Conservation (phyloP, 306 rosid genomes). For the Alnus glutinosa region DNA sequence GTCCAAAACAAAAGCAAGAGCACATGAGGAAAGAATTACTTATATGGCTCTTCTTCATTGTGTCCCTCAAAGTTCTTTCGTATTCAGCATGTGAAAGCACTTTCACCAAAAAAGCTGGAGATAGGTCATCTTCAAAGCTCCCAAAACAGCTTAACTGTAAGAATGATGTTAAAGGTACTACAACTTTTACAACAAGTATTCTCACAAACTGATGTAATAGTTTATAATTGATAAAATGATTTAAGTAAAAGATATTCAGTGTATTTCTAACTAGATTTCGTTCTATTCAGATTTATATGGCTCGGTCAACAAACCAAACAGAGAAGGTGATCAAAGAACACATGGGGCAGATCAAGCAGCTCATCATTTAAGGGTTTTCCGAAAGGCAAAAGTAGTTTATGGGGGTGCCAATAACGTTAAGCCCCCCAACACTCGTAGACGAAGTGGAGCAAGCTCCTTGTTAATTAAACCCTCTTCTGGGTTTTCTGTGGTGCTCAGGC, state of each 20-base stretch:
- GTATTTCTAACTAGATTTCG: conserved; percentile 2
- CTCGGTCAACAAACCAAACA: conserved; percentile 20
- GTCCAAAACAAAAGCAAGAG: conserved; percentile 8
- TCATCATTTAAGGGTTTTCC: conserved; percentile 10
- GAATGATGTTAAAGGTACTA: background rate
- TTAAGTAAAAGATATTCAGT: background rate
- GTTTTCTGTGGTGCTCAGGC: conserved; percentile 22
- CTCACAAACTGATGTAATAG: no score
- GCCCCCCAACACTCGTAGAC: conserved; percentile 19
- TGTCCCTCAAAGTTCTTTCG: conserved; percentile 33
- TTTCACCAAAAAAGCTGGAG: conserved; percentile 18
- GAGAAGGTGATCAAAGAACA: conserved; percentile 24
- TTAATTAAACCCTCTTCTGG: conserved; percentile 28
- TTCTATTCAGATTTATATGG: conserved; percentile 31
- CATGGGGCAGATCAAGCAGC: conserved; percentile 27
- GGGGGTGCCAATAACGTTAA: conserved; percentile 39
- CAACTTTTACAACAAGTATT: background rate
- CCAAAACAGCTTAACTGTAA: conserved; percentile 36
- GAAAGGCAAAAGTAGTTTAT: conserved; percentile 26
- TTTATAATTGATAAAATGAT: no score
- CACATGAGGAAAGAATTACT: conserved; percentile 24
- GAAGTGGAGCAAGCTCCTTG: conserved; percentile 21
- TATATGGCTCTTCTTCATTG: conserved; percentile 30
- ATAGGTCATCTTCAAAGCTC: conserved; percentile 20
- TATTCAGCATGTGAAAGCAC: conserved; percentile 30